Percentiles rank a stretch among this genome's conserved stretches.
Evolutionary conservation across 2,329 filamentous ascomycete species (phyloP).

Genomic region (Exophiala aquamarina): DNA sequence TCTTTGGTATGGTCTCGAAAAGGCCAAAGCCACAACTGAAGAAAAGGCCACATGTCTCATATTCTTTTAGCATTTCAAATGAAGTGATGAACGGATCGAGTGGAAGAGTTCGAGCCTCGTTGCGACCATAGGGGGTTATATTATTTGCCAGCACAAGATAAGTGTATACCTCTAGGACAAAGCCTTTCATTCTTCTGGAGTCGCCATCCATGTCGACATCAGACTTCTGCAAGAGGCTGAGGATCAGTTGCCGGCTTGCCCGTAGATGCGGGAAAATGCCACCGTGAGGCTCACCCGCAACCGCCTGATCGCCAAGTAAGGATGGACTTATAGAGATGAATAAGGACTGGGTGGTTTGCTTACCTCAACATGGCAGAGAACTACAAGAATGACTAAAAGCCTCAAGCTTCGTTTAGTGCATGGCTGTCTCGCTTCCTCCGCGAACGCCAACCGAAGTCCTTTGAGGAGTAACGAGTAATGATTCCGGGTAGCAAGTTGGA

Average conservation of each 20-base stretch:
- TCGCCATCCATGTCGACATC: conserved; percentile 1
- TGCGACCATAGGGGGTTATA: conserved; percentile 19
- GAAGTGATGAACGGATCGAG: conserved; percentile 12
- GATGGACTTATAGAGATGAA: background rate
- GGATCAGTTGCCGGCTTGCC: conserved; percentile 19
- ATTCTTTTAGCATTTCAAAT: conserved; percentile 10
- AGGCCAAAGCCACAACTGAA: conserved; percentile 18
- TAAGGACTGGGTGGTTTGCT: background rate
- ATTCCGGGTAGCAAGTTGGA: conserved; percentile 2
- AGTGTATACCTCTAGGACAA: conserved; percentile 21
- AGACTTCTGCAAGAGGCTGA: conserved; percentile 4
- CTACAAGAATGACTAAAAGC: conserved; percentile 13
- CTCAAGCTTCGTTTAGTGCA: conserved; percentile 3
- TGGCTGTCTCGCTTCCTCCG: conserved; percentile 1
- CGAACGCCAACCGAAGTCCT: conserved; percentile 11
- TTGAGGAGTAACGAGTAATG: conserved; percentile 13
- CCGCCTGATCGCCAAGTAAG: conserved; percentile 12
- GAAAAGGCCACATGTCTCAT: conserved; percentile 18
- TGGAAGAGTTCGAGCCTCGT: conserved; percentile 6
- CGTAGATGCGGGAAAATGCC: conserved; percentile 23
- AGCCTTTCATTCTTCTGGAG: conserved; percentile 14
- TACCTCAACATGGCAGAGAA: conserved; percentile 19
- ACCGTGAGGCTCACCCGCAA: conserved; percentile 19
- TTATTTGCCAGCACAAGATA: conserved; percentile 19
- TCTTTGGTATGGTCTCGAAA: conserved; percentile 20